Base-by-base conservation (phyloP, 2,329 filamentous ascomycete genomes). In the Fonsecaea erecta region DNA sequence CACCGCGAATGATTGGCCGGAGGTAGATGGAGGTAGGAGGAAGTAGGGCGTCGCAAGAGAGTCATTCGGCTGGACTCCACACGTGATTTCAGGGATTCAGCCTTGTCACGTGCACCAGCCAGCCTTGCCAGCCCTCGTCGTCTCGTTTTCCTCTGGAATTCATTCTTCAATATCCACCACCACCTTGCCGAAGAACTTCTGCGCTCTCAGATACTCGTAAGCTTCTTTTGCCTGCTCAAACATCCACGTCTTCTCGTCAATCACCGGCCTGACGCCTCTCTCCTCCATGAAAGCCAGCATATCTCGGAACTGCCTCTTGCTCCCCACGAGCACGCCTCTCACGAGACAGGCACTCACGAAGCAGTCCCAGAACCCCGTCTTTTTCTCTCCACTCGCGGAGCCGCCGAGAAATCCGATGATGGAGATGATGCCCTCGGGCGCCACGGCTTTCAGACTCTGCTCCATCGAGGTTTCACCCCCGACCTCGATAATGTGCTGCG, bases 401-500 rank as follows among this genome's bases (percentile, higher is more conserved):
- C 80, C 80, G 11, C 79, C 82, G 26, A 85, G 73, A 71, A 85
- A 81, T 7, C 83, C 83, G 18, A 84, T 82, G 62, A 85, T 79
- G 46, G 73, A 75, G 68, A 83, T 79, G 5, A 84, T 74, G 24
- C 83, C 83, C 59, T 84, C 83, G n/a, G 83, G 77, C 21, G 74
- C 73, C 26, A 81, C 70, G 7, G 78, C 77, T 64, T 78, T 82
- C 51, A 88, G 76, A 2, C 80, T 82, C 72, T 88, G 81, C 4
- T 77, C 71, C 67, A 90, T 80, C 0, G 87, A 89, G 14, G 79
- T 81, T 0, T 85, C 79, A 0, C 88, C 88, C 11, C 86, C 88
- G 16, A 90, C 84, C 70, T 91, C 89, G 43, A 90, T 72, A 37
- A 90, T 78, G 65, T 87, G 81, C 70, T 90, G 83, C 5, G 88